A percentile compares a stretch with the other conserved stretches of the same genome.
phyloP scores from a whole-genome alignment of 2,329 filamentous ascomycete species.

The Fusarium burgessii region DNA sequence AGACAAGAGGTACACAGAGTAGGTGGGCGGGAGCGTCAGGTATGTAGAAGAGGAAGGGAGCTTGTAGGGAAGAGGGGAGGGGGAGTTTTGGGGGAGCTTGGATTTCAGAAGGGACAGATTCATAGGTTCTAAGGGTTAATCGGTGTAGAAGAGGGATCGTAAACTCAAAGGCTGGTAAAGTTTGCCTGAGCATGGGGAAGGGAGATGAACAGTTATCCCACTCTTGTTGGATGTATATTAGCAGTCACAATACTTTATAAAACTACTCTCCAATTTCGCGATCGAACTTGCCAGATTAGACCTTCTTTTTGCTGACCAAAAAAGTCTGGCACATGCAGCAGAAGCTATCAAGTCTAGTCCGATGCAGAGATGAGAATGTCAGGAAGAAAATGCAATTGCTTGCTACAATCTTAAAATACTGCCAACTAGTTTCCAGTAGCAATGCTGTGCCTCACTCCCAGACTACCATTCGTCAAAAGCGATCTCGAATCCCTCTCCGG shows the following conservation, averaged over 20 bases:
- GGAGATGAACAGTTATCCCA: background rate
- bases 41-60: conserved; percentile 69
- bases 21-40: too few species aligned
- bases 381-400: background rate
- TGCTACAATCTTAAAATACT: background rate
- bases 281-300: accelerated
- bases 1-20: too few species aligned
- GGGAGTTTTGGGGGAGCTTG: conserved; percentile 68
- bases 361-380: accelerated
- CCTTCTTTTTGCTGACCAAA: background rate
- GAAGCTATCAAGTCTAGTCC: background rate
- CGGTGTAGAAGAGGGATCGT: accelerated
- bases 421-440: conserved; percentile 31
- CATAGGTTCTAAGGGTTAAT: conserved; percentile 63
- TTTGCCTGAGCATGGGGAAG: accelerated
- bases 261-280: too few species aligned
- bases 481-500: conserved; percentile 25
- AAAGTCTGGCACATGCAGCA: too few species aligned
- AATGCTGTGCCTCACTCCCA: conserved; percentile 37
- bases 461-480: conserved; percentile 35
- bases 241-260: background rate
- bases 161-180: too few species aligned
- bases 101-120: conserved; percentile 68
- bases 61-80: conserved; percentile 60
- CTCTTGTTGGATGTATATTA: background rate